These are phyloP conservation scores for Rhizopus stolonifer DNA, from an alignment of 371 early-diverging fungal species.

Conservation along the genomic window DNA sequence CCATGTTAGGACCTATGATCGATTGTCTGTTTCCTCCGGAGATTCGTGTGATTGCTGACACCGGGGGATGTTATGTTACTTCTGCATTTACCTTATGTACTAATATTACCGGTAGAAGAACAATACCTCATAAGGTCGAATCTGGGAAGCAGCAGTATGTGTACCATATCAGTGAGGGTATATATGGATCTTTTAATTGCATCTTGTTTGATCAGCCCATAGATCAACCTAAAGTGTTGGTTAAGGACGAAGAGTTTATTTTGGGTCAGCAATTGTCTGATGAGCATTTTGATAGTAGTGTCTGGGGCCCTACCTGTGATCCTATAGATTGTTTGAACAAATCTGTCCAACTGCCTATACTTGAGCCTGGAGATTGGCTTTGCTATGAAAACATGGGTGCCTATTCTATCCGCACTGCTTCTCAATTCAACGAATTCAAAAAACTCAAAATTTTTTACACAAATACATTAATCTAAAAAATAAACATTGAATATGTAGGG, in stretches of 20 bases:
- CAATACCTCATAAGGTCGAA: conserved; percentile 46
- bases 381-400: conserved; percentile 96
- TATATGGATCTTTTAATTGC: conserved; percentile 98
- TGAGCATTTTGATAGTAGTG: conserved; percentile 60
- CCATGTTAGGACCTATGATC: conserved; percentile 75
- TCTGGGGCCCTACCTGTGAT: conserved; percentile 99
- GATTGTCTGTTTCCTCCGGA: conserved; percentile 71
- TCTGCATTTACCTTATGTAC: conserved; percentile 92
- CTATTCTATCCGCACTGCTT: conserved; percentile 88
- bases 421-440: conserved; percentile 91
- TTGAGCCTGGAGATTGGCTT: conserved; percentile 95
- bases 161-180: conserved; percentile 98
- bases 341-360: conserved; percentile 71
- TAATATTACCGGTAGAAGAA: conserved; percentile 88
- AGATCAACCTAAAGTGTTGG: conserved; percentile 60
- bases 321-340: conserved; percentile 92
- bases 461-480: conserved; percentile 62
- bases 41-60: conserved; percentile 94
- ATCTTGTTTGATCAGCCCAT: conserved; percentile 94
- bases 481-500: no score
- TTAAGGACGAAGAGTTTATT: conserved; percentile 46
- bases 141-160: conserved; percentile 70
- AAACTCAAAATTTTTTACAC: conserved; percentile 85
- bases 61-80: conserved; percentile 95
- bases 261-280: conserved; percentile 32